Evolutionary conservation across 2,329 filamentous ascomycete species (phyloP).

Genomic region (Curvularia lunata): DNA sequence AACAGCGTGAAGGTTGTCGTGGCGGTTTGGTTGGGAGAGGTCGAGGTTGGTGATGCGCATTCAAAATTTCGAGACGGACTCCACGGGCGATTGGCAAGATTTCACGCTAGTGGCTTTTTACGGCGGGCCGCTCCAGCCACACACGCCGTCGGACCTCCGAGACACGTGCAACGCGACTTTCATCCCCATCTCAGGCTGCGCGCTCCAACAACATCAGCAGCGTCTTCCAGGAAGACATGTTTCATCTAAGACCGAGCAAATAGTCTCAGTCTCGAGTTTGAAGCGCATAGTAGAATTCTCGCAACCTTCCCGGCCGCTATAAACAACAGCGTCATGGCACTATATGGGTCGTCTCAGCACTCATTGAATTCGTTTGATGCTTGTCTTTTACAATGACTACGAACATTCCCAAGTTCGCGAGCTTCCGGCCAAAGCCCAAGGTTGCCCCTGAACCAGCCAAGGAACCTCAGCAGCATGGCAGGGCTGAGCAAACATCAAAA

Average conservation of each 20-base stretch:
- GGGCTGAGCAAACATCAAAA: constrained; percentile 10
- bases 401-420: constrained; percentile 72
- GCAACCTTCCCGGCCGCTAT: not conserved
- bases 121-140: constrained; percentile 16
- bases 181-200: constrained; percentile 8
- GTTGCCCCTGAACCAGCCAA: constrained; percentile 14
- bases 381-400: constrained; percentile 27
- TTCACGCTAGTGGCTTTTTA: constrained; percentile 27
- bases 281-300: not conserved
- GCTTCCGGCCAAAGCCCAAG: constrained; percentile 67
- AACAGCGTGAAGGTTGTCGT: constrained; percentile 27
- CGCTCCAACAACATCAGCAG: not conserved
- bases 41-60: constrained; percentile 13
- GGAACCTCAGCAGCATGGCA: constrained; percentile 21
- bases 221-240: not conserved
- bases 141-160: constrained; percentile 16
- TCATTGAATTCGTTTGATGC: not conserved
- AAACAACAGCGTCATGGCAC: not conserved
- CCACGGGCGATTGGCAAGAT: constrained; percentile 21
- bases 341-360: not conserved
- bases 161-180: constrained; percentile 17
- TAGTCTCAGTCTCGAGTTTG: too few species aligned
- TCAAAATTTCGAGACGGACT: constrained; percentile 24
- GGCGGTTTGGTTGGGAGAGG: constrained; percentile 16
- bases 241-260: not conserved